A percentile compares a stretch with the other conserved stretches of the same genome.
phyloP scores from a whole-genome alignment of 164 flowering plant genomes.

The grape (Vitis vinifera) region DNA sequence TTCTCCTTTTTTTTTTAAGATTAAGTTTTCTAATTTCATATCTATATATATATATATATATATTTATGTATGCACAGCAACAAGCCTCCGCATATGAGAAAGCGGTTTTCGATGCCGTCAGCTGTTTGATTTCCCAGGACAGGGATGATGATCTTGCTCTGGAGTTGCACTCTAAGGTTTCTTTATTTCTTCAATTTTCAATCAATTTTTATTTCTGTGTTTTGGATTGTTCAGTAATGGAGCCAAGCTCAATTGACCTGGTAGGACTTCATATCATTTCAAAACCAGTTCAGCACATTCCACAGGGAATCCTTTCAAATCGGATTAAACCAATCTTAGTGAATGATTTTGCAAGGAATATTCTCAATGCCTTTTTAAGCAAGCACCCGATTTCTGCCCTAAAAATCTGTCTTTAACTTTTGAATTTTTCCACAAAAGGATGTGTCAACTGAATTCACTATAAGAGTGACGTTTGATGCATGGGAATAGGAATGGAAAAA shows the following conservation, averaged over 20 bases:
- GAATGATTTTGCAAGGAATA: too few relatives aligned
- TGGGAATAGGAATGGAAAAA: too few relatives aligned
- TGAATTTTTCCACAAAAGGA: neutral
- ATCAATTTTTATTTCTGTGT: too few relatives aligned
- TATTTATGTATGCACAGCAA: slow-evolving; percentile 36
- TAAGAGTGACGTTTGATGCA: too few relatives aligned
- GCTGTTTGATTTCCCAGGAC: slow-evolving; percentile 41
- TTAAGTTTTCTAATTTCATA: neutral
- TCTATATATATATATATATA: too few relatives aligned
- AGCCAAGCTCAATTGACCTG: too few relatives aligned
- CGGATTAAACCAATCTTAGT: too few relatives aligned
- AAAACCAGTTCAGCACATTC: too few relatives aligned
- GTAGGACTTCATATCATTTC: too few relatives aligned
- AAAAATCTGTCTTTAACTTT: neutral
- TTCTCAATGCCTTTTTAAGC: neutral
- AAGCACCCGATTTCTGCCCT: neutral
- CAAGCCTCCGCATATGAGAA: slow-evolving; percentile 76
- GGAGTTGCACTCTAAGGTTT: slow-evolving; percentile 63
- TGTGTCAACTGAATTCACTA: too few relatives aligned
- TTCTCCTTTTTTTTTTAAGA: neutral
- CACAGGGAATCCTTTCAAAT: too few relatives aligned
- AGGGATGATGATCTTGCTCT: slow-evolving; percentile 69
- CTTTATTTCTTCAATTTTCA: neutral
- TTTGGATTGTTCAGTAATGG: too few relatives aligned
- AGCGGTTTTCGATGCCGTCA: slow-evolving; percentile 60